Conservation (phyloP, 2,329 filamentous ascomycete genomes). For the Fusarium chaquense region DNA sequence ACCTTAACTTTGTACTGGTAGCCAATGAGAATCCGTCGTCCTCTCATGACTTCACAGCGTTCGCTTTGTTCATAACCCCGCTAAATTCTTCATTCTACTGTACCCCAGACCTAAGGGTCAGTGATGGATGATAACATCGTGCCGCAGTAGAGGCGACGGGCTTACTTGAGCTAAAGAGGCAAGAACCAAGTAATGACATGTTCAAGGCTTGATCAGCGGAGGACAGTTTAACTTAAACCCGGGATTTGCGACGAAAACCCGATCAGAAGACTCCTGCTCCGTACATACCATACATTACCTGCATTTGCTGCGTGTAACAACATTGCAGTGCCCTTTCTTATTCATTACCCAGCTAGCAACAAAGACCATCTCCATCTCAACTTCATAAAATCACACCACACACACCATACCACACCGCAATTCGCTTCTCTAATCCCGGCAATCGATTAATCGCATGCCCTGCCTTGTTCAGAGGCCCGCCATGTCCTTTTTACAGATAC, state of each 20-base stretch:
- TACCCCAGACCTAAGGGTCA: constrained; percentile 23
- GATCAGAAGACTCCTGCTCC: neutral
- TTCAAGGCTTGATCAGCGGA: constrained; percentile 34
- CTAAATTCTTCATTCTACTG: constrained; percentile 15
- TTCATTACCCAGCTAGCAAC: constrained; percentile 5
- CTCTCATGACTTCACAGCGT: constrained; percentile 17
- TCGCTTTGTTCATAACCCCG: constrained; percentile 35
- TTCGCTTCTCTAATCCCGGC: constrained; percentile 19
- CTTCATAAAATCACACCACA: constrained; percentile 17
- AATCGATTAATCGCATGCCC: constrained; percentile 20
- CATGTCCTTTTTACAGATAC: constrained; percentile 65
- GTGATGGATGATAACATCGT: constrained; percentile 42
- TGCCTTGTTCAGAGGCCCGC: constrained; percentile 33
- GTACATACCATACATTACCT: neutral
- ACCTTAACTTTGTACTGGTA: neutral
- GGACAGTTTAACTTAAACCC: constrained; percentile 1
- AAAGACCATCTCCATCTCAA: constrained; percentile 6
- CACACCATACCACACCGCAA: constrained; percentile 21
- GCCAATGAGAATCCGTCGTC: constrained; percentile 11
- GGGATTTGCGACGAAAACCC: constrained; percentile 21
- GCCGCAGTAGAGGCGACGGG: constrained; percentile 32
- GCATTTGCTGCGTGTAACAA: neutral
- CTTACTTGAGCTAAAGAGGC: constrained; percentile 19
- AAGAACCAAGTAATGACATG: constrained; percentile 39
- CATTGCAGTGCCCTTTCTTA: constrained; percentile 7